phyloP scores from a whole-genome alignment of 2,329 filamentous ascomycete genomes.

The Pseudogymnoascus sp. region DNA sequence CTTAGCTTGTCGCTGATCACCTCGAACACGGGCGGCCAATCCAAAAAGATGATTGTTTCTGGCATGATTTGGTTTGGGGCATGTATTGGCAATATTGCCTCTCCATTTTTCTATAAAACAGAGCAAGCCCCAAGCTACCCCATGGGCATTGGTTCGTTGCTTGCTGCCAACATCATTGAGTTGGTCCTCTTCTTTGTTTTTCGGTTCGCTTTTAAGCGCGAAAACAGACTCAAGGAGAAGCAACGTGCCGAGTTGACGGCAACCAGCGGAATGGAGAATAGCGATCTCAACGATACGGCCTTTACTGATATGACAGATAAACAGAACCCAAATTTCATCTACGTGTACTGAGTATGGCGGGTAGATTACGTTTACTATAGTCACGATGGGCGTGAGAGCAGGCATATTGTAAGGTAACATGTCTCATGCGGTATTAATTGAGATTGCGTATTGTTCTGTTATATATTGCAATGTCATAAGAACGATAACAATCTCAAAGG shows the following conservation, averaged over 20 bases:
- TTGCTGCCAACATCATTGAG: conserved; percentile 36
- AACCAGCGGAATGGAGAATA: conserved; percentile 6
- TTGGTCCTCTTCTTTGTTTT: conserved; percentile 34
- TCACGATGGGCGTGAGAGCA: neutral
- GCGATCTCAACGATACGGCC: conserved; percentile 30
- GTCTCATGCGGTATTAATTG: neutral
- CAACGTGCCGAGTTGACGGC: conserved; percentile 12
- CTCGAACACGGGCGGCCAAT: conserved; percentile 42
- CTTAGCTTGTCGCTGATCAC: conserved; percentile 47
- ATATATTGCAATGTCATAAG: neutral
- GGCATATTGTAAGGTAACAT: neutral
- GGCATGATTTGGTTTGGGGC: conserved; percentile 53
- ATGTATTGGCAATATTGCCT: conserved; percentile 53
- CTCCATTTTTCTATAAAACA: conserved; percentile 54
- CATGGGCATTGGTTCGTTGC: conserved; percentile 36
- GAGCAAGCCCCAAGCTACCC: conserved; percentile 38
- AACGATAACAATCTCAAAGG: neutral
- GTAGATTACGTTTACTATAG: neutral
- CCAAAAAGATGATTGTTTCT: conserved; percentile 44
- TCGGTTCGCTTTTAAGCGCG: conserved; percentile 32
- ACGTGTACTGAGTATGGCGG: conserved; percentile 15
- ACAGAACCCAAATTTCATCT: conserved; percentile 21
- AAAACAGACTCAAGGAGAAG: conserved; percentile 33
- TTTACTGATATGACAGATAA: conserved; percentile 22
- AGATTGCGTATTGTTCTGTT: neutral